Base-by-base conservation (phyloP, 1,139 yeast species). In the Arxiozyma heterogenica region DNA sequence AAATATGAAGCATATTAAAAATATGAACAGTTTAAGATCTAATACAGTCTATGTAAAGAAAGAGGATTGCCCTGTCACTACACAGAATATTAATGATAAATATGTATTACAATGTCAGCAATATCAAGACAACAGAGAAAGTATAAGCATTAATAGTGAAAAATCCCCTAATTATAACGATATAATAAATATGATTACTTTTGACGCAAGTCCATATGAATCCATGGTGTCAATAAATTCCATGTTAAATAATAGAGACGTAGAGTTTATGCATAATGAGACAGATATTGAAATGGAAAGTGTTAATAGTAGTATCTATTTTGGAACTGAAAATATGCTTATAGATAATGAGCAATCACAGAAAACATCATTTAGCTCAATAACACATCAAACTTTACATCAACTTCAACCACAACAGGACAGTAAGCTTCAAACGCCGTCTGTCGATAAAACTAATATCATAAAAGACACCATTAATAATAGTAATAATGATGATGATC, bases 251-350 rank as follows among this genome's bases (percentile, higher is more conserved):
- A 60, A 56, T 8, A 64, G 68, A 47, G 70, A 66, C 49, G 61
- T 64, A 1, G 67, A 64, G 41, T 65, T 65, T 67, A 62, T 18
- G 25, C 39, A 53, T 3, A 58, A 53, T 42, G 64, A 60, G 20
- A 45, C 23, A 46, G 56, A 51, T 39, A 41, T 46, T 20, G 58
- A 56, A 18, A 41, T 53, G 21, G 66, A 58, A 18, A 64, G 66
- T 49, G 51, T 59, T 5, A 55, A 54, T n/a, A 64, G 66, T 39
- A 63, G 66, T 53, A 52, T 63, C 1, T 54, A 58, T 27, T 59
- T 61, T 4, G 52, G 55, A 27, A 51, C 54, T 9, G 64, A 59
- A 30, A 9, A 11, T n/a, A 27, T 25, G 21, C 30, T 23, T 12
- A 12, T 34, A 15, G 39, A 34, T 15, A 34, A 34, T 34, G 39